phyloP scores from a whole-genome alignment of 768 basidiomycete species.

The Tylopilus rubrobrunneus region DNA sequence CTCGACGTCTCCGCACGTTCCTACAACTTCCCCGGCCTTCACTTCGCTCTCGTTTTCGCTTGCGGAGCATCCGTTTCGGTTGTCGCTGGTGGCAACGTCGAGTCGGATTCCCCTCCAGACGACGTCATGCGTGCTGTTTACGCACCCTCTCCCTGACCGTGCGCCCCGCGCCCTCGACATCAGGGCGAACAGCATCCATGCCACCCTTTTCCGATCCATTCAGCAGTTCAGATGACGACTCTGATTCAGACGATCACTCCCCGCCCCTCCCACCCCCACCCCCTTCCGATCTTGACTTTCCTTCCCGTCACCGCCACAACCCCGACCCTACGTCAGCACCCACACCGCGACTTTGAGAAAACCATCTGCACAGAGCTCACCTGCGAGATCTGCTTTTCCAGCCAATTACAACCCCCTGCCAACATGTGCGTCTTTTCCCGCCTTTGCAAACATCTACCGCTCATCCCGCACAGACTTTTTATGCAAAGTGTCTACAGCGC shows the following conservation, averaged over 20 bases:
- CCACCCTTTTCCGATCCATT: constrained; percentile 18
- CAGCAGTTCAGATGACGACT: constrained; percentile 29
- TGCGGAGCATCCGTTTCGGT: no score
- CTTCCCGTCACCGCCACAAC: constrained; percentile 21
- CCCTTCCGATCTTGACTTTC: constrained; percentile 3
- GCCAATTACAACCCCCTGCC: constrained; percentile 91
- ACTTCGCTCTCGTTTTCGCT: no score
- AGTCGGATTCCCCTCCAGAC: no score
- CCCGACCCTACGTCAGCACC: constrained; percentile 27
- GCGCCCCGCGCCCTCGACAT: constrained; percentile 41
- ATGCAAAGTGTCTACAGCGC: constrained; percentile 82
- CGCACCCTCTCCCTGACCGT: background rate
- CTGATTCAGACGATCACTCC: constrained; percentile 29
- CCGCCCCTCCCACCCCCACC: background rate
- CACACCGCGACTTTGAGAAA: constrained; percentile 46
- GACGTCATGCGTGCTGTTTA: no score
- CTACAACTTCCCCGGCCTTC: no score
- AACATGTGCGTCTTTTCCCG: constrained; percentile 62
- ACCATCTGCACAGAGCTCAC: constrained; percentile 64
- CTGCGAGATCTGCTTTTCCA: constrained; percentile 88
- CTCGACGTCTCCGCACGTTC: no score
- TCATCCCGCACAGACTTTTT: constrained; percentile 68
- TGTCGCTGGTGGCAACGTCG: no score
- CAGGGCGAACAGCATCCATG: constrained; percentile 47
- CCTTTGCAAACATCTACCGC: constrained; percentile 2